Evolutionary conservation across 2,329 filamentous ascomycete species (phyloP), one percentile per base, ranked within the genome.

Genomic region (Exophiala sp.): DNA sequence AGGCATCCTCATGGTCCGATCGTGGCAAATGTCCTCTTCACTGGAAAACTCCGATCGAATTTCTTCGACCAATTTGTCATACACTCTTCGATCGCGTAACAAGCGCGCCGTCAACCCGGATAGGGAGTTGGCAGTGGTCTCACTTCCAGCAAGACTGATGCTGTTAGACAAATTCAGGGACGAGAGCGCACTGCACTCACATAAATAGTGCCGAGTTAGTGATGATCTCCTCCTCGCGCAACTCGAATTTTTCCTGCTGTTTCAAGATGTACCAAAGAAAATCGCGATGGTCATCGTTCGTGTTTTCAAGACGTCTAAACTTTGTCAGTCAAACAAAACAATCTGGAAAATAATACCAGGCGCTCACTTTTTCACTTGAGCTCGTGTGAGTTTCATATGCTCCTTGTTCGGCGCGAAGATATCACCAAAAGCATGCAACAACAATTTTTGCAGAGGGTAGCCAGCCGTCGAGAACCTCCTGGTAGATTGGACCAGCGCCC

Each of bases 81-180:
- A 57, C 1, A 54, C 58, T 0, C 61, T 46, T 0, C 70, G 71
- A 36, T 72, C 69, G 3, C 42, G 55, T 18, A 75, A 61, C 0
- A 81, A 64, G 0, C 73, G 65, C 48, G 70, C 78, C 0, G 73
- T 75, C 0, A 67, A 63, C 1, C 75, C 76, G 0, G 68, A 63
- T 2, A 79, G 63, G 2, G 71, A 62, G 0, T 75, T 75, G 0
- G 75, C 75, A 0, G 75, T 78, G 0, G 76, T 78, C 50, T 78
- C 75, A 3, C 68, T 71, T 0, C 76, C 76, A 0, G 72, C 76
- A 2, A 69, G 52, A 5, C 75, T 64, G 36, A 75, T 41, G 14
- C 67, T 46, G 3, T 63, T 52, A 1, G 21, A 24, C 6, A 24
- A n/a, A n/a, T n/a, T 24, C 21, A 24, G 21, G 21, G 21, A 3